A percentile compares a stretch with the other conserved stretches of the same genome.
phyloP scores from a whole-genome alignment of 164 flowering plant species.

The Vitis cinerea region DNA sequence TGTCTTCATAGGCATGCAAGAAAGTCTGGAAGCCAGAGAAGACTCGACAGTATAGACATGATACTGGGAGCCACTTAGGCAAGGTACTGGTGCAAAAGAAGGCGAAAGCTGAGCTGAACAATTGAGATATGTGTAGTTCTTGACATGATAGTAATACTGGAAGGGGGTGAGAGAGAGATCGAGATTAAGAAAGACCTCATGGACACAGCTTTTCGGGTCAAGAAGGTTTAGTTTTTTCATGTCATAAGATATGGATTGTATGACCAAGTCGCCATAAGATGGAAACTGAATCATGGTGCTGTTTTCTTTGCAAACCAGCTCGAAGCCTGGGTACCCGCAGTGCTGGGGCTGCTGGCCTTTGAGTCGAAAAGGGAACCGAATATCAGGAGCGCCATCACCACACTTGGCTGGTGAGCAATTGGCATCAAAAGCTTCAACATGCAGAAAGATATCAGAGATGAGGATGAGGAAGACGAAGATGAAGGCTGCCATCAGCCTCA shows the following conservation, averaged over 20 bases:
- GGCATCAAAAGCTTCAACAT: constrained; percentile 1
- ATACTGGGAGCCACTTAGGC: constrained; percentile 34
- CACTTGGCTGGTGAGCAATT: constrained; percentile 6
- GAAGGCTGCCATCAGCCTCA: constrained; percentile 10
- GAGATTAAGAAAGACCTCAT: constrained; percentile 46
- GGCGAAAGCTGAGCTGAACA: constrained; percentile 30
- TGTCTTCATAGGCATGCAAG: constrained; percentile 34
- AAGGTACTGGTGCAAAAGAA: constrained; percentile 31
- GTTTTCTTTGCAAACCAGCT: constrained; percentile 33
- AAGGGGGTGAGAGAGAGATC: constrained; percentile 39
- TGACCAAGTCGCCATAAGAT: constrained; percentile 29
- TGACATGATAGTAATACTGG: constrained; percentile 28
- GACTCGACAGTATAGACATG: constrained; percentile 36
- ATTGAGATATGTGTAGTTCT: constrained; percentile 41
- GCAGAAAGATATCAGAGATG: not conserved
- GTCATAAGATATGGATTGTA: constrained; percentile 39
- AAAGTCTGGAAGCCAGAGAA: constrained; percentile 18
- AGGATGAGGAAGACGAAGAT: not conserved
- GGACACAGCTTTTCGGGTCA: constrained; percentile 42
- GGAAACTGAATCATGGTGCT: constrained; percentile 35
- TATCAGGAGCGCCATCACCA: constrained; percentile 11
- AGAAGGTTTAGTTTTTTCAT: constrained; percentile 26
- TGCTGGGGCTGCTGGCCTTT: constrained; percentile 10
- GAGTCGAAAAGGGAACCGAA: constrained; percentile 26
- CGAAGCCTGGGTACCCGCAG: constrained; percentile 20